phyloP scores from a whole-genome alignment of 306 rosid species.

The Quercus alba region DNA sequence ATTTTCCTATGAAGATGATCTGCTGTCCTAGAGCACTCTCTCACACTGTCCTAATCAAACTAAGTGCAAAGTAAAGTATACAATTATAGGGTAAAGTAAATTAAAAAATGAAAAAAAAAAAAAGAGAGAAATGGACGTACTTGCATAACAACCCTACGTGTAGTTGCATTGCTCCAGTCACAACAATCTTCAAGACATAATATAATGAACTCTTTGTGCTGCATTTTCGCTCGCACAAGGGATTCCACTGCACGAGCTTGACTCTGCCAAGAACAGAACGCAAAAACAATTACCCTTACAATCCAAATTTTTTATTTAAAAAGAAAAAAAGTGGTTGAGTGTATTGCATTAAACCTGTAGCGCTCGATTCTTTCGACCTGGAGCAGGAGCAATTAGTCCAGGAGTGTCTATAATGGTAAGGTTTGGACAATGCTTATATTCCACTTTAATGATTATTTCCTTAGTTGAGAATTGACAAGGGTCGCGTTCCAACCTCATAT shows the following conservation, averaged over 20 bases:
- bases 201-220: conserved; percentile 86
- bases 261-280: conserved; percentile 26
- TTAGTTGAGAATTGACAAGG: conserved; percentile 72
- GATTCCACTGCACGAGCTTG: conserved; percentile 94
- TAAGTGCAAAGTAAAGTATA: not conserved
- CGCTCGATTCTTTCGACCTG: conserved; percentile 74
- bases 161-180: conserved; percentile 96
- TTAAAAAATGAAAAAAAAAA: not conserved
- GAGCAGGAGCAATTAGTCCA: conserved; percentile 93
- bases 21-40: too few species aligned
- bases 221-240: conserved; percentile 84
- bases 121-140: conserved; percentile 23
- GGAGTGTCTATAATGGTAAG: conserved; percentile 96
- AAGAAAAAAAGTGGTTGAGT: not conserved
- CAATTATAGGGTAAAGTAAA: not conserved
- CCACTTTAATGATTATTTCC: conserved; percentile 76
- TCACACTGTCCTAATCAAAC: not conserved
- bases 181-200: conserved; percentile 91
- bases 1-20: not conserved
- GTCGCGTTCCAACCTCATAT: conserved; percentile 72
- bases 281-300: not conserved
- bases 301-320: not conserved
- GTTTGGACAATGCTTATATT: conserved; percentile 87
- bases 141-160: conserved; percentile 90
- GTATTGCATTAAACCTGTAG: conserved; percentile 44